These are phyloP conservation scores for Litsea cubeba DNA, from an alignment of 164 flowering plant species.

Conservation along the genomic window DNA sequence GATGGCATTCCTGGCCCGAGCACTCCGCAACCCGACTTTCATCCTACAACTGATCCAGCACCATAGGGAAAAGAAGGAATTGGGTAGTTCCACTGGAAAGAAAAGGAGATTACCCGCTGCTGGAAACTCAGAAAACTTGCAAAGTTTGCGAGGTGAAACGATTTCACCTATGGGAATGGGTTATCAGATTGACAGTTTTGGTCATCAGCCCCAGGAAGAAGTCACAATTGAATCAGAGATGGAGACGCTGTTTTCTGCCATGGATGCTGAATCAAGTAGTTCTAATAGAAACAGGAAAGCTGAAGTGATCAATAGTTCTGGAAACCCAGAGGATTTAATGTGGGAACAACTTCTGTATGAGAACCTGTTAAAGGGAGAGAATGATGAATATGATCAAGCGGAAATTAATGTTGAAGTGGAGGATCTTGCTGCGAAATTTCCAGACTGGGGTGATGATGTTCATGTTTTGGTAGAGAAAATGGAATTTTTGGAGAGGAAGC, in stretches of 20 bases:
- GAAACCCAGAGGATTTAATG: conserved; percentile 20
- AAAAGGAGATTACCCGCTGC: conserved; percentile 29
- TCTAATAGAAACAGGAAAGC: conserved; percentile 8
- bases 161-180: background rate
- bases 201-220: conserved; percentile 15
- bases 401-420: conserved; percentile 44
- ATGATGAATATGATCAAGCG: conserved; percentile 18
- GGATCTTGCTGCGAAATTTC: conserved; percentile 34
- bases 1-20: conserved; percentile 42
- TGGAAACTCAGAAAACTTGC: conserved; percentile 20
- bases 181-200: background rate
- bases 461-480: conserved; percentile 27
- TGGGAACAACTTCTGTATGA: conserved; percentile 42
- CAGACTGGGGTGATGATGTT: conserved; percentile 22
- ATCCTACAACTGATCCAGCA: conserved; percentile 31
- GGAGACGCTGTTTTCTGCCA: conserved; percentile 16
- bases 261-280: conserved; percentile 12
- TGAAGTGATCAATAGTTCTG: background rate
- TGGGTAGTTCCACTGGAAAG: conserved; percentile 21
- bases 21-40: conserved; percentile 33
- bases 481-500: conserved; percentile 11
- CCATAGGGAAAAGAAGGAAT: conserved; percentile 24
- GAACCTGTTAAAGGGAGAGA: conserved; percentile 25
- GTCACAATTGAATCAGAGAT: conserved; percentile 20
- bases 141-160: conserved; percentile 8